These are phyloP conservation scores for Candida tibetensis DNA, from an alignment of 805 yeast genomes.

Conservation along the genomic window DNA sequence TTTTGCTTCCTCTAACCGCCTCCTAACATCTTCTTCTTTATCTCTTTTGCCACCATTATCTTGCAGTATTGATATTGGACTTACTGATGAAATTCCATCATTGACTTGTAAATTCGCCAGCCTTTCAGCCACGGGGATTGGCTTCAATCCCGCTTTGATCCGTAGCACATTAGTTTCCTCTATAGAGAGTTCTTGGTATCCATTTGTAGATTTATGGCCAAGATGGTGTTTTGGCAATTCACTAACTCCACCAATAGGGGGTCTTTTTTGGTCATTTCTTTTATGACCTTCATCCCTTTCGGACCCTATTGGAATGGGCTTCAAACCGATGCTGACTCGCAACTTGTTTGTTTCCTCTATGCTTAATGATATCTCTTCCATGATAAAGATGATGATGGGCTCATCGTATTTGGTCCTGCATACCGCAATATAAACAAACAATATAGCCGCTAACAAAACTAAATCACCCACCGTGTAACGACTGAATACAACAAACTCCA, in stretches of 20 bases:
- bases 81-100: not conserved
- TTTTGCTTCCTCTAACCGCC: conserved; percentile 18
- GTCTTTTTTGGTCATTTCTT: not conserved
- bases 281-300: not conserved
- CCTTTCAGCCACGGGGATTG: conserved; percentile 31
- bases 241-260: not conserved
- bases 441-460: no score
- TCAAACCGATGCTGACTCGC: conserved; percentile 37
- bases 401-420: conserved; percentile 3
- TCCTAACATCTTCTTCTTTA: conserved; percentile 9
- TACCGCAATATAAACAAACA: conserved; percentile 2
- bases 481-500: no score
- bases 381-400: not conserved
- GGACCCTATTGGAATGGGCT: conserved; percentile 27
- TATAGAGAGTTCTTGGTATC: conserved; percentile 27
- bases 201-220: not conserved
- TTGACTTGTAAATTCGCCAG: not conserved
- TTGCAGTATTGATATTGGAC: no score
- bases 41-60: not conserved
- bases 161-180: conserved; percentile 60
- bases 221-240: not conserved
- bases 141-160: conserved; percentile 50
- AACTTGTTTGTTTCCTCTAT: conserved; percentile 45
- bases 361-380: conserved; percentile 20
- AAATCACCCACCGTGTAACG: no score